Conservation (phyloP, 2,329 filamentous ascomycete genomes). For the Apiospora sp. region DNA sequence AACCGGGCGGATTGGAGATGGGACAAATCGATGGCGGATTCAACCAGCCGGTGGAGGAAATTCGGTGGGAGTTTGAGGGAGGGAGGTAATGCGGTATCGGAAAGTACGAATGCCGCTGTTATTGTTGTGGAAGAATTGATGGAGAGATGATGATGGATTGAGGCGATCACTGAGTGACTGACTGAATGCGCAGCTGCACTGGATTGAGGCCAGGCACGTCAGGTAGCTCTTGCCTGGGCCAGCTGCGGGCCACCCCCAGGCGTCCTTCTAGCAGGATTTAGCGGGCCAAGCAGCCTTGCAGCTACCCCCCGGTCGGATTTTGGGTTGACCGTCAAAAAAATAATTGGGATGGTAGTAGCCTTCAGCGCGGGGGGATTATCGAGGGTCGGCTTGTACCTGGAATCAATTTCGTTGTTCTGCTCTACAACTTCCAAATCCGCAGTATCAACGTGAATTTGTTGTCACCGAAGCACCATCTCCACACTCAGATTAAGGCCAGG, state of each 20-base stretch:
- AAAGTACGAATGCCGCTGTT: not conserved
- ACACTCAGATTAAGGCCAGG: not conserved
- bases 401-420: slow-evolving; percentile 9
- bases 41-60: not conserved
- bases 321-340: slow-evolving; percentile 22
- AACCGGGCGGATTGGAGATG: slow-evolving; percentile 14
- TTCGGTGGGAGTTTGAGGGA: not conserved
- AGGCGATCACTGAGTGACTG: slow-evolving; percentile 4
- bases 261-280: not conserved
- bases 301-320: slow-evolving; percentile 19
- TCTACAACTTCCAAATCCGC: not conserved
- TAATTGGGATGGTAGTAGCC: slow-evolving; percentile 22
- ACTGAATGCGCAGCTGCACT: not conserved
- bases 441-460: not conserved
- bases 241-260: slow-evolving; percentile 3
- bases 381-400: not conserved
- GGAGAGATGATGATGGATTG: slow-evolving; percentile 13
- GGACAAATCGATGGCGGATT: slow-evolving; percentile 7
- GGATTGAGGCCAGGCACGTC: slow-evolving; percentile 16
- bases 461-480: slow-evolving; percentile 13
- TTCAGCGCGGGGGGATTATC: slow-evolving; percentile 11
- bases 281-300: slow-evolving; percentile 13
- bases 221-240: slow-evolving; percentile 18
- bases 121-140: not conserved
- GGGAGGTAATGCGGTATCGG: not conserved